Conservation (phyloP, 257 asterid genomes). For the Solanum tarijense region DNA sequence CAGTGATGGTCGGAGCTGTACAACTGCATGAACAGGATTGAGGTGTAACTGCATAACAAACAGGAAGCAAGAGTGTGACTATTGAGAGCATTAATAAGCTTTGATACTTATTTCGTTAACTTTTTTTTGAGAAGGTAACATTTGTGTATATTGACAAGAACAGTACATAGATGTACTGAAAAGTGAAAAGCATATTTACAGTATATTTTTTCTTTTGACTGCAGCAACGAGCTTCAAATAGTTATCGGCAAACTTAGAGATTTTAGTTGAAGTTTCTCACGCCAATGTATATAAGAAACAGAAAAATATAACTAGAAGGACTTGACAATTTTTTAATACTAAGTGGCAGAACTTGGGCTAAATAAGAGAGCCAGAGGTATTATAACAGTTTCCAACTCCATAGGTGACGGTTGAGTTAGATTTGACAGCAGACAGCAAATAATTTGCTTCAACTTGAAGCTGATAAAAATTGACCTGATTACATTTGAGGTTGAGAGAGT, state of each 20-base stretch:
- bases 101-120: background rate
- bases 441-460: background rate
- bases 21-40: constrained; percentile 67
- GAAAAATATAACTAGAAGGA: background rate
- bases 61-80: background rate
- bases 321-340: background rate
- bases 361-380: background rate
- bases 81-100: background rate
- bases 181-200: background rate
- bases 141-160: background rate
- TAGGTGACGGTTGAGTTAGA: background rate
- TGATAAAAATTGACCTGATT: background rate
- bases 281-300: background rate
- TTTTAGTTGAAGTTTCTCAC: background rate
- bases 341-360: background rate
- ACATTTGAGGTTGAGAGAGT: background rate
- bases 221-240: background rate
- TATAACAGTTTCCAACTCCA: background rate
- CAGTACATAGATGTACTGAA: background rate
- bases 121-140: background rate
- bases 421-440: background rate
- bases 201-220: background rate
- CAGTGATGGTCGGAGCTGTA: constrained; percentile 84
- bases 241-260: background rate
- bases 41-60: constrained; percentile 70